Evolutionary conservation across 306 rosid species (phyloP).

Genomic region (Quercus glauca): DNA sequence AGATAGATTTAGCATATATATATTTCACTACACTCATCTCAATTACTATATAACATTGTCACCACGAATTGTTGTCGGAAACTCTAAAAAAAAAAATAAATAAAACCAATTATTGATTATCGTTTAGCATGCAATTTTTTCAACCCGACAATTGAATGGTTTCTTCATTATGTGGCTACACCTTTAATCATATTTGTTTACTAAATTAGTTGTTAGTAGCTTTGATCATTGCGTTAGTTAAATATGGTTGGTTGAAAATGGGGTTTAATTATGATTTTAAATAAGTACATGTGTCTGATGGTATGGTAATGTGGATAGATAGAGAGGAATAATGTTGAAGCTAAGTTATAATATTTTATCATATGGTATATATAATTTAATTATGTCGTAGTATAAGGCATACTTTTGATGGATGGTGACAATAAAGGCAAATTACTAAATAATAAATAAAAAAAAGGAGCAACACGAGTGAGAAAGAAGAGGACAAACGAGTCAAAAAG

Average conservation of each 20-base stretch:
- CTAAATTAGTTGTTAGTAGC: conserved; percentile 1
- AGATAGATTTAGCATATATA: conserved; percentile 20
- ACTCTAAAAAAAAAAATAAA: conserved; percentile 8
- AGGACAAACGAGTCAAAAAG: background rate
- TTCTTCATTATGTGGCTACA: conserved; percentile 38
- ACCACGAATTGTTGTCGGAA: conserved; percentile 56
- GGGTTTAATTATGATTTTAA: conserved; percentile 29
- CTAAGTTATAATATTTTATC: background rate
- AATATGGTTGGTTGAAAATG: conserved; percentile 12
- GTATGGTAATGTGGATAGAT: conserved; percentile 31
- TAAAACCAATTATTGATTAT: background rate
- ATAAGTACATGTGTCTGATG: conserved; percentile 44
- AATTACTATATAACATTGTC: conserved; percentile 32
- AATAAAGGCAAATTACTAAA: background rate
- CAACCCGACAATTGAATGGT: conserved; percentile 39
- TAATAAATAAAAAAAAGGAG: background rate
- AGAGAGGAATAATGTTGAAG: conserved; percentile 27
- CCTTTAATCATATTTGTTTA: conserved; percentile 54
- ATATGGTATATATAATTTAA: background rate
- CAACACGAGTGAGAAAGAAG: background rate
- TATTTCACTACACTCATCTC: conserved; percentile 11
- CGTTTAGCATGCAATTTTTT: conserved; percentile 16
- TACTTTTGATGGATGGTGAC: background rate
- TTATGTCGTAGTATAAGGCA: background rate
- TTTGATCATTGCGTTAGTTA: conserved; percentile 65